Conservation (phyloP, 2,329 filamentous ascomycete species). For the Aspergillus fumigatiaffinis region DNA sequence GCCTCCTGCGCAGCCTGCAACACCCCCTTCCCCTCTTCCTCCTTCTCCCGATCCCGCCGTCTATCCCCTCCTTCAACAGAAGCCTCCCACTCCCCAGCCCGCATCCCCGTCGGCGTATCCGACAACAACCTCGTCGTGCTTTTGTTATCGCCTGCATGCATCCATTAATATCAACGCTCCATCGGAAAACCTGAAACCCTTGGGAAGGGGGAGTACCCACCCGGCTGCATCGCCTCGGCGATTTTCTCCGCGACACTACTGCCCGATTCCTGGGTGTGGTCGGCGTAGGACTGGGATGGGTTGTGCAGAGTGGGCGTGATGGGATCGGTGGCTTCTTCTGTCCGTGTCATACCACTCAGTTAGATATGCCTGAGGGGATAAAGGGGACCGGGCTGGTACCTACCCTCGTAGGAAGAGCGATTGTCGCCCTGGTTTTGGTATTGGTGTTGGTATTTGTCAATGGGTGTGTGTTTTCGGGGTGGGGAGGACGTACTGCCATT, state of each 20-base stretch:
- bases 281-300: constrained; percentile 6
- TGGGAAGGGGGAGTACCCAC: no score
- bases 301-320: constrained; percentile 12
- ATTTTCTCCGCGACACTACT: constrained; percentile 17
- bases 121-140: constrained; percentile 14
- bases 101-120: constrained; percentile 13
- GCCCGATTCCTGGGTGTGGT: constrained; percentile 14
- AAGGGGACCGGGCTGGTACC: no score
- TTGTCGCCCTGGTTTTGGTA: constrained; percentile 7
- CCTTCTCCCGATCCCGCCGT: neutral
- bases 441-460: neutral
- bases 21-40: constrained; percentile 9
- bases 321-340: constrained; percentile 16
- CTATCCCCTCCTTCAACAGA: neutral
- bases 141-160: constrained; percentile 16
- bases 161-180: no score
- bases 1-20: constrained; percentile 18
- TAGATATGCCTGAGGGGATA: neutral
- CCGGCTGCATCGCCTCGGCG: constrained; percentile 15
- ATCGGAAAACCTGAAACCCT: no score
- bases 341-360: neutral
- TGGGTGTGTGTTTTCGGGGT: neutral
- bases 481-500: constrained; percentile 8
- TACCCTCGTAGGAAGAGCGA: neutral
- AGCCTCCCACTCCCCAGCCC: constrained; percentile 5